phyloP scores from a whole-genome alignment of 768 basidiomycete genomes.

The Trametes elegans region DNA sequence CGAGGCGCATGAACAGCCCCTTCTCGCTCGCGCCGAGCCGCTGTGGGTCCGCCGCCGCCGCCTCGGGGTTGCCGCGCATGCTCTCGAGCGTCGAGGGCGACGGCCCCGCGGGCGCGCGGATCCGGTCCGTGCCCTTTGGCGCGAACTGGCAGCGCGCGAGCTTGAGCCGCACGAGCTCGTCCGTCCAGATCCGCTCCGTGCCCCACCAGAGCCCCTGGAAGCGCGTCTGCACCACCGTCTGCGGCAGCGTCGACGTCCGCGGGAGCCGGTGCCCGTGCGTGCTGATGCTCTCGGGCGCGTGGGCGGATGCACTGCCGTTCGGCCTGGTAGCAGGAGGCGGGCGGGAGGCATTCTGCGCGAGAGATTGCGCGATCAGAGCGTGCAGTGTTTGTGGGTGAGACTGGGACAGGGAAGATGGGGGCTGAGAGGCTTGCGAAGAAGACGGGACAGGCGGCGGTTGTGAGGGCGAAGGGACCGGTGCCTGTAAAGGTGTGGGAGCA shows the following conservation, averaged over 20 bases:
- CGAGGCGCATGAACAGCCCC: constrained; percentile 71
- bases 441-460: background rate
- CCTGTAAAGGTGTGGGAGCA: background rate
- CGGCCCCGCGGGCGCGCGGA: constrained; percentile 62
- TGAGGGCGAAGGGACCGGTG: background rate
- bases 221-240: constrained; percentile 47
- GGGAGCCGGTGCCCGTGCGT: constrained; percentile 28
- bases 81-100: constrained; percentile 27
- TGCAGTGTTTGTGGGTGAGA: background rate
- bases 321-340: background rate
- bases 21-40: constrained; percentile 50
- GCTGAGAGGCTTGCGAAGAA: background rate
- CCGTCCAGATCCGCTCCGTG: constrained; percentile 82
- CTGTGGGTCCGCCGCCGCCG: constrained; percentile 22
- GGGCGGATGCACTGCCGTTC: constrained; percentile 24
- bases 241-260: constrained; percentile 16
- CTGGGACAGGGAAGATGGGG: constrained; percentile 25
- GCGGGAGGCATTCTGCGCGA: constrained; percentile 4
- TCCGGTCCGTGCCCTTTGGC: constrained; percentile 57
- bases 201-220: constrained; percentile 92
- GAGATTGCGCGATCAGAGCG: constrained; percentile 10
- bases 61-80: constrained; percentile 31
- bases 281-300: constrained; percentile 21
- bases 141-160: constrained; percentile 64
- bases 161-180: constrained; percentile 81